A percentile compares a stretch with the other conserved stretches of the same genome.
Evolutionary conservation across 768 basidiomycete species (phyloP).

Genomic region (Tricholomella constricta): DNA sequence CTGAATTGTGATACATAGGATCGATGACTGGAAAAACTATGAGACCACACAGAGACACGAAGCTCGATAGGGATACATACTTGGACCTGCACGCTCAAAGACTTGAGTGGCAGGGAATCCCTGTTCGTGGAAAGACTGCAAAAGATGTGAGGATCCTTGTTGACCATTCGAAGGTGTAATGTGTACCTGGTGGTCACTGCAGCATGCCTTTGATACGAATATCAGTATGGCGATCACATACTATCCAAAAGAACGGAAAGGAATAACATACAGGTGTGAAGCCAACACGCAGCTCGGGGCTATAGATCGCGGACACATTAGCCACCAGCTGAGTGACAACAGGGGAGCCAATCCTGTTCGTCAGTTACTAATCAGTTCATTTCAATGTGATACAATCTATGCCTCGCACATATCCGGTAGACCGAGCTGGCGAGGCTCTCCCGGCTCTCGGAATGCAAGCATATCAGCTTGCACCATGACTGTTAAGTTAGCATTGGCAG

Average conservation of each 20-base stretch:
- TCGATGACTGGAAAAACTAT: slow-evolving; percentile 60
- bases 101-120: slow-evolving; percentile 88
- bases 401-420: slow-evolving; percentile 65
- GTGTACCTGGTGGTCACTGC: slow-evolving; percentile 84
- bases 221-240: no score
- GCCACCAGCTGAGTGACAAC: slow-evolving; percentile 75
- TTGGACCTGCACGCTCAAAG: slow-evolving; percentile 83
- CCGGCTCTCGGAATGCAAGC: slow-evolving; percentile 79
- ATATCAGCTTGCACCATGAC: slow-evolving; percentile 93
- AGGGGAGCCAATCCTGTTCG: slow-evolving; percentile 70
- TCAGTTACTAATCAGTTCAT: not conserved
- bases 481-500: slow-evolving; percentile 62
- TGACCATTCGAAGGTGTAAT: not conserved
- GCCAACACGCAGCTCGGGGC: slow-evolving; percentile 75
- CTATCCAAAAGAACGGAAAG: not conserved
- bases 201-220: slow-evolving; percentile 59
- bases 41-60: not conserved
- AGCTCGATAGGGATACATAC: slow-evolving; percentile 35
- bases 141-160: slow-evolving; percentile 3
- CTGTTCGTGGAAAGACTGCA: slow-evolving; percentile 74
- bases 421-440: slow-evolving; percentile 83
- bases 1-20: slow-evolving; percentile 88
- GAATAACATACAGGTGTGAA: slow-evolving; percentile 52
- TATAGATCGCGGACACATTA: slow-evolving; percentile 78
- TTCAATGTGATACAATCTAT: not conserved